phyloP scores from a whole-genome alignment of 2,329 filamentous ascomycete genomes.

The Chaetothyriales sp. region DNA sequence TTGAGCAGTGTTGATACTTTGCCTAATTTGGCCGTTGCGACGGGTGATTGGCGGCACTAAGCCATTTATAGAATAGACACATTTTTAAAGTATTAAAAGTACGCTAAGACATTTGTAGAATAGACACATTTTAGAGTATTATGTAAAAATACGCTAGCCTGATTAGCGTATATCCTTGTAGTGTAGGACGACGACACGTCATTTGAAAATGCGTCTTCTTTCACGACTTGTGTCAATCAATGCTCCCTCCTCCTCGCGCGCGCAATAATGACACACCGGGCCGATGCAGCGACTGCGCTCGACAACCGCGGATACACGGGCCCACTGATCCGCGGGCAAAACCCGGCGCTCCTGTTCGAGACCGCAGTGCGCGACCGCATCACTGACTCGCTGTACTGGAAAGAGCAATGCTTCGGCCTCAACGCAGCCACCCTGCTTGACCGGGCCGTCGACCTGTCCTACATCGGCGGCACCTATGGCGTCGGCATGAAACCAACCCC shows the following conservation, averaged over 20 bases:
- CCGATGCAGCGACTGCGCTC: constrained; percentile 62
- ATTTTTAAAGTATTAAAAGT: too few species aligned
- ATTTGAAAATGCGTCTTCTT: too few species aligned
- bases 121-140: too few species aligned
- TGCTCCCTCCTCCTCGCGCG: neutral
- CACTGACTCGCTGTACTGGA: constrained; percentile 91
- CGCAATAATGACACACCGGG: constrained; percentile 47
- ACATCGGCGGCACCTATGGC: constrained; percentile 78
- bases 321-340: constrained; percentile 69
- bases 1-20: neutral
- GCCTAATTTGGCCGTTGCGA: neutral
- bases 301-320: constrained; percentile 77
- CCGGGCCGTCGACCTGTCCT: constrained; percentile 69
- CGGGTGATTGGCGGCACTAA: neutral
- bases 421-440: constrained; percentile 72
- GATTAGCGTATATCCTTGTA: too few species aligned
- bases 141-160: too few species aligned
- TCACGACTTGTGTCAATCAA: too few species aligned
- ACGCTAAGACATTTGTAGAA: too few species aligned
- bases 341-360: constrained; percentile 90
- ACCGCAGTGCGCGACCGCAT: constrained; percentile 93
- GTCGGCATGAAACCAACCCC: constrained; percentile 69
- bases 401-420: constrained; percentile 93
- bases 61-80: too few species aligned
- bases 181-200: too few species aligned